Evolutionary conservation across 2,329 filamentous ascomycete genomes (phyloP).

Genomic region (Aspergillus tamarii): DNA sequence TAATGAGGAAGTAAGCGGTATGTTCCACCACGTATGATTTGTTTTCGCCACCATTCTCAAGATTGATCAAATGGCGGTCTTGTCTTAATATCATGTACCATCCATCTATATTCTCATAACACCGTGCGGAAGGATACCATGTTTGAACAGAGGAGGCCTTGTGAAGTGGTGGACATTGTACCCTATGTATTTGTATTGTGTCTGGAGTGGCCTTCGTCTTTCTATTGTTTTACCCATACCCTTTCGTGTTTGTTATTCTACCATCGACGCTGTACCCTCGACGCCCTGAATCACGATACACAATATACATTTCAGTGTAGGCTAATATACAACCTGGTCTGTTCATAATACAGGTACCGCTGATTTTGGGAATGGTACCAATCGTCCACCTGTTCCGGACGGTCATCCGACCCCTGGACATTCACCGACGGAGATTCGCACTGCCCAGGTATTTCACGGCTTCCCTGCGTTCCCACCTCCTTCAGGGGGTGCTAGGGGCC

Average conservation of each 20-base stretch:
- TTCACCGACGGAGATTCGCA: slow-evolving; percentile 69
- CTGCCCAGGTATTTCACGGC: slow-evolving; percentile 72
- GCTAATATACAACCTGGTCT: slow-evolving; percentile 40
- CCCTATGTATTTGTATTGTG: slow-evolving; percentile 18
- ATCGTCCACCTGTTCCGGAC: slow-evolving; percentile 67
- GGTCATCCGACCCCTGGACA: slow-evolving; percentile 46
- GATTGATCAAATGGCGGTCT: slow-evolving; percentile 10
- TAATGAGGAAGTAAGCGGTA: slow-evolving; percentile 85
- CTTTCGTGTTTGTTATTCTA: slow-evolving; percentile 26
- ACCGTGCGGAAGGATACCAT: slow-evolving; percentile 12
- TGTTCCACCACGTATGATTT: slow-evolving; percentile 90
- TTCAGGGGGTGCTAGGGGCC: slow-evolving; percentile 53
- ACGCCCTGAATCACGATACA: slow-evolving; percentile 15
- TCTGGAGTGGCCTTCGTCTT: slow-evolving; percentile 9
- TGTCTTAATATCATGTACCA: slow-evolving; percentile 16
- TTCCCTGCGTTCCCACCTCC: slow-evolving; percentile 67
- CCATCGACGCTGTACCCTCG: slow-evolving; percentile 21
- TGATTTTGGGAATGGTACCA: slow-evolving; percentile 53
- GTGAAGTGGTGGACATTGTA: slow-evolving; percentile 10
- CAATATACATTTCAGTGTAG: slow-evolving; percentile 41
- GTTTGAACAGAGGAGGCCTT: slow-evolving; percentile 6
- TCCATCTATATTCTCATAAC: slow-evolving; percentile 3
- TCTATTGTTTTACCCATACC: slow-evolving; percentile 23
- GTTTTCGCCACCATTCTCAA: slow-evolving; percentile 17
- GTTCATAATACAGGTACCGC: slow-evolving; percentile 40